Conservation (phyloP, 2,329 filamentous ascomycete species). For the Colletotrichum higginsianum region DNA sequence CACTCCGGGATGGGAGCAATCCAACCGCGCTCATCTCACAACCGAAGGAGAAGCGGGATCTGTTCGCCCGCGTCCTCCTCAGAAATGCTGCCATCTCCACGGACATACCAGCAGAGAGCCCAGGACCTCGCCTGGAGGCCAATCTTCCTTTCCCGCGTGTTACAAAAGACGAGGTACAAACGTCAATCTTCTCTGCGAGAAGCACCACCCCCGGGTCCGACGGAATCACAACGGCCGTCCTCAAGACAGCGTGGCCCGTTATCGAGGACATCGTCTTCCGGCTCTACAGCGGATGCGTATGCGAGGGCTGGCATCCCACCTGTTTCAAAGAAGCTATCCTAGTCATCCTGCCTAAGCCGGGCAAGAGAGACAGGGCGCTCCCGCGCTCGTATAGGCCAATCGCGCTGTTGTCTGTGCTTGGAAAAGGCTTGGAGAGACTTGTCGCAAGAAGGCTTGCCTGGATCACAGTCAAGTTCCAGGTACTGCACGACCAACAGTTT, state of each 20-base stretch:
- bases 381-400: background rate
- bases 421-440: background rate
- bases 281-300: background rate
- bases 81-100: background rate
- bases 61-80: background rate
- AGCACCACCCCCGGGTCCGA: background rate
- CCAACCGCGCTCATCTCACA: background rate
- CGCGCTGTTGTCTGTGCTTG: background rate
- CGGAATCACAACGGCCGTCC: background rate
- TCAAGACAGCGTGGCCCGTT: background rate
- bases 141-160: background rate
- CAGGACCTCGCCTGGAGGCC: background rate
- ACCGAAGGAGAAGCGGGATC: background rate
- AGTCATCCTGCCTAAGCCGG: background rate
- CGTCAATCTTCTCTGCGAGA: background rate
- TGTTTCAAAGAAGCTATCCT: background rate
- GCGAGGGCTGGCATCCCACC: background rate
- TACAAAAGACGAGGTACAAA: background rate
- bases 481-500: background rate
- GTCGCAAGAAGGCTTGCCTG: background rate
- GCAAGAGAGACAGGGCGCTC: background rate
- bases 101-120: background rate
- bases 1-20: background rate
- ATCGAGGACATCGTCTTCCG: background rate
- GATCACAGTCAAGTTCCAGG: background rate